Base-by-base conservation (phyloP, 352 stramenopile genomes). In the Pythium phragmiticola region DNA sequence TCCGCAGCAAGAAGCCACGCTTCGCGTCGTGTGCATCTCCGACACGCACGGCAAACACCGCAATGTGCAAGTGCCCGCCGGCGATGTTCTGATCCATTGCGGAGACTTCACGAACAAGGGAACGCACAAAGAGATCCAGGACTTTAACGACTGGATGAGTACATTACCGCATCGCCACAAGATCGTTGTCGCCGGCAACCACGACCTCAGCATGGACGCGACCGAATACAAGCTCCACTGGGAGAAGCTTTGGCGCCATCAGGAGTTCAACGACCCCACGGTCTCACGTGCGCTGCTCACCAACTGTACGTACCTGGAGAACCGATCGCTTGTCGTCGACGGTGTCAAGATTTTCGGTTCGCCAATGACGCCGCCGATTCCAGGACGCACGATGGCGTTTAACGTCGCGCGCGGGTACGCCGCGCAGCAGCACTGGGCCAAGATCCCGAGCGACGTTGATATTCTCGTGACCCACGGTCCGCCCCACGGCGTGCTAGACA, bases 391-490 rank as follows among this genome's bases (percentile, higher is more conserved):
- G 11, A 88, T 87, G 70, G 86, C 86, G 41, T 95, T 95, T 58
- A 88, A 92, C 52, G 73, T 91, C 33, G 60, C 74, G 3, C 70
- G 79, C 54, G 86, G 84, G 11, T 90, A 79, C 54, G 79, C 72
- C 1, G 78, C 82, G 6, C 70, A 87, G 55, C 73, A 89, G 59
- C 75, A 89, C 56, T 94, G 85, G 87, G 52, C 66, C n/a, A 84
- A 89, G 63, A 70, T 90, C 3, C 87, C 84, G 0, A 68, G 63
- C 2, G 74, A 93, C 58, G 76, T 94, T 23, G 92, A 98, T 66
- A 70, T 98, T 16, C 67, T 98, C 11, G 69, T 97, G 12, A 98
- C 91, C 3, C 92, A 98, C 65, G 84, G 87, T 4, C 92, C 92
- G 12, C 91, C 92, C 6, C 74, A 94, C 61, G 90, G 90, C 14